Percentiles rank a stretch among this genome's conserved stretches.
Conservation (phyloP, 2,329 filamentous ascomycete genomes). For the Nemania sp. region DNA sequence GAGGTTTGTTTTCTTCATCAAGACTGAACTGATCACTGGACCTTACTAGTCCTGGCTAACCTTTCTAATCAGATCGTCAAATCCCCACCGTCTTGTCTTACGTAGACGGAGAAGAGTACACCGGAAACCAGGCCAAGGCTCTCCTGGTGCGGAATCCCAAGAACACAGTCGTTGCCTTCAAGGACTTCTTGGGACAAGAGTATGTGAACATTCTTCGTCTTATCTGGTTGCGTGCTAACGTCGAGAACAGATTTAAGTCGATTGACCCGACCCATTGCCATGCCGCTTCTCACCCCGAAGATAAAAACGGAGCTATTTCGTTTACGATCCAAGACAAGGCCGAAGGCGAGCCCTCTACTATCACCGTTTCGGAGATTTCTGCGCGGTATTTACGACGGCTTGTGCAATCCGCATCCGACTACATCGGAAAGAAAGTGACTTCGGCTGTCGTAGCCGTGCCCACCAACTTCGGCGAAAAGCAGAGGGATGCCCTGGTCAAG, state of each 20-base stretch:
- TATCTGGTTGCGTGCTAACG: conserved; percentile 28
- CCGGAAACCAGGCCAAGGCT: conserved; percentile 92
- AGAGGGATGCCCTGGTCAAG: conserved; percentile 82
- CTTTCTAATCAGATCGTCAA: conserved; percentile 78
- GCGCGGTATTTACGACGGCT: conserved; percentile 88
- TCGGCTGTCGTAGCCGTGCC: conserved; percentile 95
- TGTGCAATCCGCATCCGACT: conserved; percentile 86
- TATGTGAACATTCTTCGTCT: conserved; percentile 60
- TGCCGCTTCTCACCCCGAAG: conserved; percentile 88
- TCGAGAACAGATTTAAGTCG: conserved; percentile 78
- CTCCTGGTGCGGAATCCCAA: conserved; percentile 92
- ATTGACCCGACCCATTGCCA: conserved; percentile 97
- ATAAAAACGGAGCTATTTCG: conserved; percentile 76
- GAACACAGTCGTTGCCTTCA: conserved; percentile 96
- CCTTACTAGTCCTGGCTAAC: conserved; percentile 22
- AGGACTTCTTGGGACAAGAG: conserved; percentile 95
- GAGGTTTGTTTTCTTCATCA: conserved; percentile 71
- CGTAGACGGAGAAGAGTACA: conserved; percentile 95
- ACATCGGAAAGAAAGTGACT: conserved; percentile 90
- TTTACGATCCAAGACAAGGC: conserved; percentile 86
- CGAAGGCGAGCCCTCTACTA: conserved; percentile 72
- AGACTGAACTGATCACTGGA: not conserved
- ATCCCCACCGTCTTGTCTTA: conserved; percentile 96
- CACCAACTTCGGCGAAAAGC: conserved; percentile 90
- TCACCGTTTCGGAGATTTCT: conserved; percentile 83